Conservation (phyloP, 768 basidiomycete genomes). For the Postia placenta region DNA sequence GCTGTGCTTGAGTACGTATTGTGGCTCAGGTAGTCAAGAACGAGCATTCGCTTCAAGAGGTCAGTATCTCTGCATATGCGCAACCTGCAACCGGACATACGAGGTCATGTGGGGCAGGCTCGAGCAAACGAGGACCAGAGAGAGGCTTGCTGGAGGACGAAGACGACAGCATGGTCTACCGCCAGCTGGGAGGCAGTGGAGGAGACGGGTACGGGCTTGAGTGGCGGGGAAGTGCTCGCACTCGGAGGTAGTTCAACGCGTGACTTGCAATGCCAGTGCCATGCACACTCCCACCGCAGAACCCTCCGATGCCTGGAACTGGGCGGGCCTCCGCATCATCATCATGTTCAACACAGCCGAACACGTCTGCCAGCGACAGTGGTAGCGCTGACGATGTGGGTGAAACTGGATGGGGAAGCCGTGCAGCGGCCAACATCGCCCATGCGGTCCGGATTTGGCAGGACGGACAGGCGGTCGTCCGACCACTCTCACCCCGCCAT, state of each 20-base stretch:
- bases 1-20: constrained; percentile 70
- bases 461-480: not conserved
- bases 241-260: too few species aligned
- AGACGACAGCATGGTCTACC: not conserved
- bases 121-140: not conserved
- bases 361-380: too few species aligned
- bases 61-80: too few species aligned
- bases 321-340: too few species aligned
- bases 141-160: not conserved
- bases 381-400: not conserved
- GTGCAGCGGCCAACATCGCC: not conserved
- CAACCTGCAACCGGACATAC: constrained; percentile 5
- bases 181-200: not conserved
- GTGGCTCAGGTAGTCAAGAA: constrained; percentile 75
- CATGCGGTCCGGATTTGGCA: not conserved
- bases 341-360: too few species aligned
- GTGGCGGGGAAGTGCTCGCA: not conserved
- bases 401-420: not conserved
- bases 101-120: constrained; percentile 12
- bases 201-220: not conserved
- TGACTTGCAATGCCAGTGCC: too few species aligned
- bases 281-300: too few species aligned
- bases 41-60: constrained; percentile 50
- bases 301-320: too few species aligned
- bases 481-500: too few species aligned